These are phyloP conservation scores for Candida ulmi DNA, from an alignment of 805 yeast genomes.

Conservation along the genomic window DNA sequence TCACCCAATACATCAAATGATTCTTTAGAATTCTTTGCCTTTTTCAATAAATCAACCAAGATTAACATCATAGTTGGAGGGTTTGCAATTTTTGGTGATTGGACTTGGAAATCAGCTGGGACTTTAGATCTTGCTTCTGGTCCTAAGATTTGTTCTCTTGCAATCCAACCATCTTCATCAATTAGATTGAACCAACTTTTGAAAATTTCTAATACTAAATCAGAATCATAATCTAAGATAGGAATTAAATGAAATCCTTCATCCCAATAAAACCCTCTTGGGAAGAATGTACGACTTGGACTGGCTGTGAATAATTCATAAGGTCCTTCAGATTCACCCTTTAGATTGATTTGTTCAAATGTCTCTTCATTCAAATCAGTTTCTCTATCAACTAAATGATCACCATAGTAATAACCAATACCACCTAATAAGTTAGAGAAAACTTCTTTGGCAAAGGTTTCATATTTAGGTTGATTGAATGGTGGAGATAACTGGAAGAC, in stretches of 20 bases:
- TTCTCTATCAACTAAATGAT: conserved; percentile 70
- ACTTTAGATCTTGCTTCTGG: conserved; percentile 85
- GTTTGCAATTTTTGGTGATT: conserved; percentile 85
- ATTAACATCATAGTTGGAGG: conserved; percentile 90
- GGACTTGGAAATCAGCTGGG: conserved; percentile 77
- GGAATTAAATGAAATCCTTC: conserved; percentile 94
- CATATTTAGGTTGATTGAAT: conserved; percentile 37
- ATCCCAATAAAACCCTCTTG: conserved; percentile 98
- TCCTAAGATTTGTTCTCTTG: conserved; percentile 91
- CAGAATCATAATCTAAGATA: conserved; percentile 75
- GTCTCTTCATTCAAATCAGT: conserved; percentile 66
- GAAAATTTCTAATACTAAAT: conserved; percentile 70
- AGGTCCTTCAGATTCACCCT: conserved; percentile 70
- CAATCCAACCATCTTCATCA: conserved; percentile 94
- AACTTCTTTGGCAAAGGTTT: conserved; percentile 66
- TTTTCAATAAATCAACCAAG: conserved; percentile 50
- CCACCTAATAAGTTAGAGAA: conserved; percentile 87
- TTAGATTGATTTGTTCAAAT: conserved; percentile 43
- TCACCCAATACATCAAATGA: conserved; percentile 19
- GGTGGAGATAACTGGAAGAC: conserved; percentile 52
- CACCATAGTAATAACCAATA: conserved; percentile 82
- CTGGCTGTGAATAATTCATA: conserved; percentile 71
- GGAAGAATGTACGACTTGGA: conserved; percentile 92
- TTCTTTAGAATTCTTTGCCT: conserved; percentile 26
- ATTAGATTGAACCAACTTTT: conserved; percentile 84